Evolutionary conservation across 2,329 filamentous ascomycete species (phyloP), one percentile per base, ranked within the genome.

Genomic region (Botrytis hyacinthi): DNA sequence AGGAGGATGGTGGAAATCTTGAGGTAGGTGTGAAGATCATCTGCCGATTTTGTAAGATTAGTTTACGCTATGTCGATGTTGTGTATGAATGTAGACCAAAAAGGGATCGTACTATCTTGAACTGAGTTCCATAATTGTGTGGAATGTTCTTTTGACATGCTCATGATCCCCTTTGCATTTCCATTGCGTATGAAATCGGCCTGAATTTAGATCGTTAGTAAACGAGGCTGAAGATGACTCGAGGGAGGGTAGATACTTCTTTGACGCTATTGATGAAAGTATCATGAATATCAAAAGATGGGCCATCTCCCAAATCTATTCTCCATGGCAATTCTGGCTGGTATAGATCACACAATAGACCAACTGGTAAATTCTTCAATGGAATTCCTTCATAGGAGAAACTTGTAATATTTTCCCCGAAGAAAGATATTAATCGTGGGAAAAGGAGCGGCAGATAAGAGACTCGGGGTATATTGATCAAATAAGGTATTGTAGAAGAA

Each of bases 1-100:
- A 98, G 88, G 4, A 98, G 88, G 76, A 91, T 91, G 75, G 86
- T 88, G 80, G 95, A 92, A 78, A 98, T 90, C 73, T 88, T 89
- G 79, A 89, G 87, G 83, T 93, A 98, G 59, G 90, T 85, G 14
- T 84, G 77, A 78, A 93, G 90, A 82, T 98, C 90, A 78, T 97
- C 90, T 93, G 74, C 57, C 3, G 32, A 42, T 37, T 32, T 6
- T 60, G 70, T 72, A 72, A 46, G 59, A 66, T 71, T 59, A 73
- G 57, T 32, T 29, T 44, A 57, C 32, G 48, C 14, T 32, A 57
- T 57, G n/a, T 57, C 48, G 48, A 20, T 20, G 22, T 68, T 6
- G 10, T 32, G 20, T 12, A 32, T 66, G 29, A 14, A 20, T 35
- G 63, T 59, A 26, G 29, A 14, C 40, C 14, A 26, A n/a, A 32